These are phyloP conservation scores for Candida ulmi DNA, from an alignment of 805 yeast genomes.

Conservation along the genomic window DNA sequence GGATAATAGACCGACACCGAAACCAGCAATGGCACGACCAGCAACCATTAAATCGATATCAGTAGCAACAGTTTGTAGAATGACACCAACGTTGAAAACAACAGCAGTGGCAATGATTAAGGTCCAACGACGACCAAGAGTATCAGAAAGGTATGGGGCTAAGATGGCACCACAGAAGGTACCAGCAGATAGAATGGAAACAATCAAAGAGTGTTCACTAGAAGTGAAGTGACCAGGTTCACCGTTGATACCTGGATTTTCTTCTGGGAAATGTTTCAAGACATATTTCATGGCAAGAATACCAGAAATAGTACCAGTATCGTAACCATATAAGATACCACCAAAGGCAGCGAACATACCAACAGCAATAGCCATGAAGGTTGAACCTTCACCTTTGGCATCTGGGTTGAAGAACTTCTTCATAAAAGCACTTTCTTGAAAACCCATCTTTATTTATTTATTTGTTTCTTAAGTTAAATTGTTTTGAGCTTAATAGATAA, in stretches of 20 bases:
- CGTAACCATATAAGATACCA: conserved; percentile 63
- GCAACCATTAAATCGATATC: conserved; percentile 46
- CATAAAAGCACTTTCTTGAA: conserved; percentile 34
- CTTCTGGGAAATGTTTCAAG: conserved; percentile 34
- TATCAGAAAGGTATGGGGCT: conserved; percentile 54
- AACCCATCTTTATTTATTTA: conserved; percentile 7
- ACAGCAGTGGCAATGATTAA: conserved; percentile 37
- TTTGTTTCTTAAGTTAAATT: background rate
- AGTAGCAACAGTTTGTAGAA: conserved; percentile 42
- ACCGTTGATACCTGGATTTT: conserved; percentile 28
- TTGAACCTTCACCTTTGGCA: conserved; percentile 44
- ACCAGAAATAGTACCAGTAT: conserved; percentile 64
- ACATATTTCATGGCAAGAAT: conserved; percentile 60
- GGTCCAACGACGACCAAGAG: conserved; percentile 48
- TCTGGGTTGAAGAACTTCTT: conserved; percentile 36
- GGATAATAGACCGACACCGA: conserved; percentile 70
- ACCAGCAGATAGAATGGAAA: conserved; percentile 72
- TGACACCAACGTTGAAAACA: conserved; percentile 48
- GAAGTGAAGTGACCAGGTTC: conserved; percentile 32
- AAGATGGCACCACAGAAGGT: conserved; percentile 63
- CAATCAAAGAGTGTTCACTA: conserved; percentile 51
- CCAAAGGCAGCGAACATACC: conserved; percentile 65
- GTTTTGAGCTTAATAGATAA: too few relatives aligned
- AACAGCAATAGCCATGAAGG: conserved; percentile 41
- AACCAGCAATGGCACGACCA: conserved; percentile 69